A percentile compares a stretch with the other conserved stretches of the same genome.
phyloP scores from a whole-genome alignment of 2,329 filamentous ascomycete species.

The Tolypocladium amazonense region DNA sequence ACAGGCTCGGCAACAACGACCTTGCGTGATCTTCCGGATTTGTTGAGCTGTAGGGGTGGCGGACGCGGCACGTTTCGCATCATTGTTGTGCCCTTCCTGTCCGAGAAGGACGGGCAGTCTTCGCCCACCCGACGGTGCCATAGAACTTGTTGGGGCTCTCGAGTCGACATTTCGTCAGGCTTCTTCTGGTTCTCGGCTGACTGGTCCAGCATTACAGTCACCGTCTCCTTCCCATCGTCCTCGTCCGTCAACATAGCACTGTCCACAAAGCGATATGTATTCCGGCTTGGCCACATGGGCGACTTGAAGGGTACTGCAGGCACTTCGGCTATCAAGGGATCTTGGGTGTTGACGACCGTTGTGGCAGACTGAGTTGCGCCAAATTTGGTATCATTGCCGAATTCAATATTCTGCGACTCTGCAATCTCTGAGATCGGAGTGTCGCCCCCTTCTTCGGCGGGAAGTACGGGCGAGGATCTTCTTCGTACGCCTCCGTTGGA shows the following conservation, averaged over 20 bases:
- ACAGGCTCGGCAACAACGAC: conserved; percentile 38
- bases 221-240: conserved; percentile 22
- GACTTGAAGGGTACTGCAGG: not conserved
- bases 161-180: conserved; percentile 4
- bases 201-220: conserved; percentile 34
- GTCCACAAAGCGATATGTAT: not conserved
- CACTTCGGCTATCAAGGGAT: not conserved
- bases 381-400: not conserved
- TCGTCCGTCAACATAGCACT: conserved; percentile 5
- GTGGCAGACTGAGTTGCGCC: not conserved
- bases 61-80: conserved; percentile 46
- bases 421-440: not conserved
- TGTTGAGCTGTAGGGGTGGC: conserved; percentile 40
- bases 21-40: conserved; percentile 28
- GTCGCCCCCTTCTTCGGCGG: conserved; percentile 10
- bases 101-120: conserved; percentile 47
- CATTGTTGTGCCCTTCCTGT: conserved; percentile 31
- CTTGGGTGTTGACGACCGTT: not conserved
- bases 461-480: conserved; percentile 40
- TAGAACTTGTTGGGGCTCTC: conserved; percentile 6
- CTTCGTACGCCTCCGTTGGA: conserved; percentile 24
- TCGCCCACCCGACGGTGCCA: conserved; percentile 52
- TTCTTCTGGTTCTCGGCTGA: conserved; percentile 7
- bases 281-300: not conserved
- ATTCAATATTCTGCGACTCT: too few species aligned